Evolutionary conservation across 192 early-diverging fungal genomes (phyloP).

Genomic region (Umbelopsis sp.): DNA sequence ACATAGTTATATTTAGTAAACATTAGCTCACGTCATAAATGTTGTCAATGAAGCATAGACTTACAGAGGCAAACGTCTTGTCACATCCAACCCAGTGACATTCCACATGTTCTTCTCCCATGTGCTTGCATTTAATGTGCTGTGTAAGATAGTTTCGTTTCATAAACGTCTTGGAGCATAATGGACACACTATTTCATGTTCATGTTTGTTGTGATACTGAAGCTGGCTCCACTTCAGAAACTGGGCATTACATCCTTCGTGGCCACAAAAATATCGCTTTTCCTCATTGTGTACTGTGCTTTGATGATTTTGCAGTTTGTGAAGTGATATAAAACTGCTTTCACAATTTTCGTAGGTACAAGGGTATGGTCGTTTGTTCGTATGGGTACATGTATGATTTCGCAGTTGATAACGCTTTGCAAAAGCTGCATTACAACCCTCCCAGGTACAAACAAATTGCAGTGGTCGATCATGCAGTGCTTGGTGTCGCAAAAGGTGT

Average conservation of each 20-base stretch:
- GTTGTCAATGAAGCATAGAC: neutral
- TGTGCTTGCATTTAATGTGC: conserved; percentile 37
- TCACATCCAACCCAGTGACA: conserved; percentile 43
- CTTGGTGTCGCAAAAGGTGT: conserved; percentile 41
- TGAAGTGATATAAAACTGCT: conserved; percentile 42
- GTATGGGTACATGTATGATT: conserved; percentile 47
- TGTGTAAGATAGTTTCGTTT: conserved; percentile 27
- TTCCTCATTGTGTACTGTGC: conserved; percentile 29
- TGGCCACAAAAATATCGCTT: conserved; percentile 41
- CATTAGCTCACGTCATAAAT: neutral
- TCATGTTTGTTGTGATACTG: neutral
- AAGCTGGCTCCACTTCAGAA: conserved; percentile 40
- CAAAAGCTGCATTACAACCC: conserved; percentile 40
- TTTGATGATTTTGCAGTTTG: conserved; percentile 42
- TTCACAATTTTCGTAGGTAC: conserved; percentile 36
- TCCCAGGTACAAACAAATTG: conserved; percentile 39
- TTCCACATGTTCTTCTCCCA: conserved; percentile 19
- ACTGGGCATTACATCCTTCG: conserved; percentile 35
- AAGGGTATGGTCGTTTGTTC: conserved; percentile 43
- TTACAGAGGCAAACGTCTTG: conserved; percentile 31
- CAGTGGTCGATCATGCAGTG: conserved; percentile 27
- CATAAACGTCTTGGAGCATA: conserved; percentile 7
- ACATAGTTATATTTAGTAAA: neutral
- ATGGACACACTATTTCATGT: neutral
- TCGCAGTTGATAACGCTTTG: conserved; percentile 42